Base-by-base conservation (phyloP, 345 rosid species). In the Melastoma malabathricum region DNA sequence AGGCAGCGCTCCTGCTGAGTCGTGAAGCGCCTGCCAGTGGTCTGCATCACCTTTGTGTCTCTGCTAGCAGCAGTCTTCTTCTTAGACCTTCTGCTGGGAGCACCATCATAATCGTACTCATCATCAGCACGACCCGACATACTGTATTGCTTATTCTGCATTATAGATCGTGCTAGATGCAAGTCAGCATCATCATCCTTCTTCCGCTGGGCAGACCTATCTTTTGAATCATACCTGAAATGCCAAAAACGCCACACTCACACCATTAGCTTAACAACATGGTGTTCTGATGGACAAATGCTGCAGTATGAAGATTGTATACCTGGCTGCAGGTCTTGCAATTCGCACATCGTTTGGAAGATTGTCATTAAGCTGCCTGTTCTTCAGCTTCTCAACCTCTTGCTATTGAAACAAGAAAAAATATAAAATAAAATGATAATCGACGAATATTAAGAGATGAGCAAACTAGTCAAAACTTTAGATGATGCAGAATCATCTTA, bases 1-100 rank as follows among this genome's bases (percentile, higher is more conserved):
- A 75, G 70, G 57, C 97, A 87, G 12, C 97, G 93, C 56, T 92
- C 97, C 75, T 87, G 98, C 69, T 84, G 98, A 51, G 95, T 87
- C 66, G 79, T 31, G 49, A 92, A 64, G 52, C 80, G 78, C 70
- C 69, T 82, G 20, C 59, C 74, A 27, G 72, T 71, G n/a, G 48
- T 77, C 51, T 72, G 82, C 13, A 75, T 58, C 31, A 23, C 66
- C 59, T 58, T 64, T 14, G 57, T 66, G 57, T 66, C 75, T 53
- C 50, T 70, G 41, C 41, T 70, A 13, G 56, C 60, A 13, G 56
- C 60, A 27, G 57, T 76, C 58, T 70, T 82, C 64, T 73, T 81
- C 44, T 58, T 54, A 0, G 81, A 65, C 60, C 77, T 84, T 54
- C 62, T 75, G 54, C 75, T 76, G 44, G 93, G 86, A 52, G 80